Conservation (phyloP, 768 basidiomycete species). For the Boletellus ananiceps region DNA sequence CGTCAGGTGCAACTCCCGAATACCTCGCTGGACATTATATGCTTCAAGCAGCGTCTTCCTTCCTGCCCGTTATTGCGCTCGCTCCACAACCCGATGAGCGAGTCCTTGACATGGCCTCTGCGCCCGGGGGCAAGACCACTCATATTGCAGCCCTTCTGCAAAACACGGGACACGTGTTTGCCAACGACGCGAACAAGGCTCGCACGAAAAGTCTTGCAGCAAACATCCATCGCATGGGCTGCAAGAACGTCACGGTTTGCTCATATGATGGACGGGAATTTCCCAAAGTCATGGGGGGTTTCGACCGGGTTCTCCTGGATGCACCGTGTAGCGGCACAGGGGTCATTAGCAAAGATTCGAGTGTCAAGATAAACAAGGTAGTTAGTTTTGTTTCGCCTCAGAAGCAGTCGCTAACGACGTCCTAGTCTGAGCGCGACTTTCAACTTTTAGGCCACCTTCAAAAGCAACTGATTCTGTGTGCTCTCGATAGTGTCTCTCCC, state of each 20-base stretch:
- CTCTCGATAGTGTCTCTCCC: conserved; percentile 91
- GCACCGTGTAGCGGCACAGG: conserved; percentile 98
- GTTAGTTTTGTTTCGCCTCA: conserved; percentile 5
- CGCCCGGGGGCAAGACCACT: conserved; percentile 97
- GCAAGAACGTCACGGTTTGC: conserved; percentile 96
- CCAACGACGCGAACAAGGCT: conserved; percentile 93
- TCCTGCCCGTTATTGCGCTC: conserved; percentile 97
- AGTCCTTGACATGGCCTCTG: conserved; percentile 96
- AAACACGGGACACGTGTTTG: conserved; percentile 97
- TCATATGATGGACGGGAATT: conserved; percentile 97
- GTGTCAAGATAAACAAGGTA: conserved; percentile 98
- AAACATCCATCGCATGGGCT: conserved; percentile 94
- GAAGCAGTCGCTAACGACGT: conserved; percentile 1
- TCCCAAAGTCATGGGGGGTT: conserved; percentile 98
- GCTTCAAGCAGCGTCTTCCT: conserved; percentile 98
- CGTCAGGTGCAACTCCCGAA: conserved; percentile 87
- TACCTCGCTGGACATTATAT: conserved; percentile 99
- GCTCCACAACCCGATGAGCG: conserved; percentile 90
- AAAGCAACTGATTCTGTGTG: conserved; percentile 96
- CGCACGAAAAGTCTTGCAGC: conserved; percentile 95
- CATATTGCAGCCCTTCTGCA: conserved; percentile 96
- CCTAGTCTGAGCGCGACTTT: conserved; percentile 91
- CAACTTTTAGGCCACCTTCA: conserved; percentile 94
- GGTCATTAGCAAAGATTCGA: conserved; percentile 95
- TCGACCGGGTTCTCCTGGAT: conserved; percentile 94